Percentiles rank a stretch among this genome's conserved stretches.
Evolutionary conservation across 257 asterid genomes (phyloP).

Genomic region (Jasminum sambac): DNA sequence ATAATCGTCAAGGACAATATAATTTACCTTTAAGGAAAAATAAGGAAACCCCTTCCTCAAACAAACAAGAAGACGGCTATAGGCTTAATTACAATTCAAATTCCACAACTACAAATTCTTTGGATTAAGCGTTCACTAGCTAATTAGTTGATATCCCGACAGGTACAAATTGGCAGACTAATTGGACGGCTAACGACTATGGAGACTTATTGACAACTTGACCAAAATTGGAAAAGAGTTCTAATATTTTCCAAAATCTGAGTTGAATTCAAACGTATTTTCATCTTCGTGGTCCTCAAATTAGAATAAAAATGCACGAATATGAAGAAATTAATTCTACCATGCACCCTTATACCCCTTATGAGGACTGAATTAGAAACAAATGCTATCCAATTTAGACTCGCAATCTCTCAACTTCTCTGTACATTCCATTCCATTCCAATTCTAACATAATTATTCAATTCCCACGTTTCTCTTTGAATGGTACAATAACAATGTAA

Average conservation of each 20-base stretch:
- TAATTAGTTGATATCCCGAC: background rate
- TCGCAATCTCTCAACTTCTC: slow-evolving; percentile 18
- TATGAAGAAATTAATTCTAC: background rate
- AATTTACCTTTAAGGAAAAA: no score
- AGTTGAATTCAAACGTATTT: slow-evolving; percentile 26
- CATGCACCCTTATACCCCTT: slow-evolving; percentile 15
- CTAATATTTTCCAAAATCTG: background rate
- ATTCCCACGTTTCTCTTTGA: slow-evolving; percentile 34
- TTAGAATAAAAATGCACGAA: slow-evolving; percentile 4
- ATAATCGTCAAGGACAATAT: no score
- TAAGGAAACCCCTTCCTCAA: no score
- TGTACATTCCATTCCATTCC: background rate
- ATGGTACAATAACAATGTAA: no score
- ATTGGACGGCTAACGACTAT: background rate
- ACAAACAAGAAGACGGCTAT: no score
- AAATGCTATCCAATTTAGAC: slow-evolving; percentile 37
- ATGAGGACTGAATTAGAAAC: background rate
- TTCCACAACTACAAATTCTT: no score
- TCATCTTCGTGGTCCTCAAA: slow-evolving; percentile 22
- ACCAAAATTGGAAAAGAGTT: background rate
- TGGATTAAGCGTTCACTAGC: no score
- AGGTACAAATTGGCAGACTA: background rate
- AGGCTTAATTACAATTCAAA: no score
- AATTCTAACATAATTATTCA: slow-evolving; percentile 16
- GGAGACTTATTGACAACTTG: background rate